phyloP scores from a whole-genome alignment of 306 rosid genomes.

The Pyrus bretschneideri region DNA sequence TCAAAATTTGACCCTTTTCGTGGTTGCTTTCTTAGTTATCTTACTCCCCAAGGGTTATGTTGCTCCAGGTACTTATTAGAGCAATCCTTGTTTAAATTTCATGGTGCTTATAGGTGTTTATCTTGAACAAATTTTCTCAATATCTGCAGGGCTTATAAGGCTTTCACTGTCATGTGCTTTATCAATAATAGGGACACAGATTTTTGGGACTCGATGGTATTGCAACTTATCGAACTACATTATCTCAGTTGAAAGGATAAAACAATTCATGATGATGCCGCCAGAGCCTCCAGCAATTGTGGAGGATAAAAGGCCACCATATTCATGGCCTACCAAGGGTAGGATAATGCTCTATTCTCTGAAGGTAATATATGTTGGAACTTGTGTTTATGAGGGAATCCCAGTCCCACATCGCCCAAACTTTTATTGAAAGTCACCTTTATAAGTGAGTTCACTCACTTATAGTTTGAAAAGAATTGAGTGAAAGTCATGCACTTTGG shows the following conservation, averaged over 20 bases:
- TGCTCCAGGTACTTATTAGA: constrained; percentile 41
- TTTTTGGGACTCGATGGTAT: constrained; percentile 43
- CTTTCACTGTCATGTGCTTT: constrained; percentile 71
- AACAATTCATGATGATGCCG: constrained; percentile 67
- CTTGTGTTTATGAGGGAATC: too few relatives aligned
- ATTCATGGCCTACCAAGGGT: constrained; percentile 72
- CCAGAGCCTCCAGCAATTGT: constrained; percentile 57
- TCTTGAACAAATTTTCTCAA: neutral
- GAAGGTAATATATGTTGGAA: constrained; percentile 25
- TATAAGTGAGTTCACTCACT: too few relatives aligned
- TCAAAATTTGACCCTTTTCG: constrained; percentile 59
- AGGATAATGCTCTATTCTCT: constrained; percentile 54
- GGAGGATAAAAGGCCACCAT: constrained; percentile 48
- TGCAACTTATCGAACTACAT: constrained; percentile 49
- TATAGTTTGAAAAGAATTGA: too few relatives aligned
- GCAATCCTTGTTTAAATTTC: neutral
- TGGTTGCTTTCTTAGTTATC: constrained; percentile 52
- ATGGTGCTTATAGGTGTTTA: neutral
- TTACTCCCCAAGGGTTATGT: constrained; percentile 52
- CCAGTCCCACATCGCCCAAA: too few relatives aligned
- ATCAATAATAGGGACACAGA: constrained; percentile 30
- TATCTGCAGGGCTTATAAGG: constrained; percentile 66
- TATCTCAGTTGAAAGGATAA: constrained; percentile 72
- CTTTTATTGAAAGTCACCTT: too few relatives aligned
- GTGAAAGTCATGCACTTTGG: too few relatives aligned